A percentile compares a stretch with the other conserved stretches of the same genome.
Conservation (phyloP, 352 stramenopile species). For the Pythium sp. region DNA sequence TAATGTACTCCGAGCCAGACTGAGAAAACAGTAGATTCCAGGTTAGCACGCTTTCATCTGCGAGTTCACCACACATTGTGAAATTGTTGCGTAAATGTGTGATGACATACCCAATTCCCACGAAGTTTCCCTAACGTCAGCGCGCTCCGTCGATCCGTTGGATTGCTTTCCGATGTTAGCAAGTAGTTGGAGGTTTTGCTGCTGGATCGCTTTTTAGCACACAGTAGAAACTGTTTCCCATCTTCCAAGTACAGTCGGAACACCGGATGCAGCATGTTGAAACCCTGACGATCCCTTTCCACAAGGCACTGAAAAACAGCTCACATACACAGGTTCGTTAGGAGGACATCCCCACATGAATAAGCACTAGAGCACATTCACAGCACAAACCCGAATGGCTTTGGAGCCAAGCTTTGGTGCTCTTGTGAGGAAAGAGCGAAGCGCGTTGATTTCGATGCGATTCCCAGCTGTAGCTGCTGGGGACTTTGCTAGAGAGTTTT, state of each 20-base stretch:
- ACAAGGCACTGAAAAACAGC: slow-evolving; percentile 39
- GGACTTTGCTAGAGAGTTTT: neutral
- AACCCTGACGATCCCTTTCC: slow-evolving; percentile 44
- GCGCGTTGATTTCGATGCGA: slow-evolving; percentile 26
- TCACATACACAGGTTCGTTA: neutral
- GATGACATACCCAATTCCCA: slow-evolving; percentile 40
- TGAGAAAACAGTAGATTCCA: slow-evolving; percentile 8
- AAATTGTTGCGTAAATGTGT: neutral
- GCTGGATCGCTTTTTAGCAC: slow-evolving; percentile 43
- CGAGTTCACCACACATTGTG: neutral
- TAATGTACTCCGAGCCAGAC: slow-evolving; percentile 56
- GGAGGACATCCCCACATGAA: neutral
- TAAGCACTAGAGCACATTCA: neutral
- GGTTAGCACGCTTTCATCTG: neutral
- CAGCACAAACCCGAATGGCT: slow-evolving; percentile 30
- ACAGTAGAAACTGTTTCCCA: slow-evolving; percentile 46
- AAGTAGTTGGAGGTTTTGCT: slow-evolving; percentile 68
- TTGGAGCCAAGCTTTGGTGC: slow-evolving; percentile 21
- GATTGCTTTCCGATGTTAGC: slow-evolving; percentile 42
- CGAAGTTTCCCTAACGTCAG: slow-evolving; percentile 58
- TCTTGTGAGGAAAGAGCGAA: slow-evolving; percentile 39
- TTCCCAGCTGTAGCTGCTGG: neutral
- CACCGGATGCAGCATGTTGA: slow-evolving; percentile 50
- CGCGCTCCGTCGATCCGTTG: slow-evolving; percentile 31
- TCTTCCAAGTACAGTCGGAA: slow-evolving; percentile 59